These are phyloP conservation scores for Drechslerella dactyloides DNA, from an alignment of 2,329 filamentous ascomycete genomes.

Conservation along the genomic window DNA sequence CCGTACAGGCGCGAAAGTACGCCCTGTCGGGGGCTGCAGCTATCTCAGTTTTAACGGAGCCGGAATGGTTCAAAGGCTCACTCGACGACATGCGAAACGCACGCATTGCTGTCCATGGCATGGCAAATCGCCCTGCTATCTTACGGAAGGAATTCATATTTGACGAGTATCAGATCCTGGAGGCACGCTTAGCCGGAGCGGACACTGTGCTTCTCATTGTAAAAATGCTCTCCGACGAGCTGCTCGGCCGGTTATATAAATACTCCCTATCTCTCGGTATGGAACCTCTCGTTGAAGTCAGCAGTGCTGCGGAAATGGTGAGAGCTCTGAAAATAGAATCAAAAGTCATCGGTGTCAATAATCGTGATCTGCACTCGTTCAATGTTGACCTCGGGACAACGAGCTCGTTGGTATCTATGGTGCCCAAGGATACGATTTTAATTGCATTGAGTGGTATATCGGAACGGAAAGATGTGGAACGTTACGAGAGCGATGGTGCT, in stretches of 20 bases:
- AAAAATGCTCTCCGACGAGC: slow-evolving; percentile 86
- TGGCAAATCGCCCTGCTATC: slow-evolving; percentile 90
- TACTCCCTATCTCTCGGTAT: slow-evolving; percentile 91
- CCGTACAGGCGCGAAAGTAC: slow-evolving; percentile 87
- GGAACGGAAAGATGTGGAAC: slow-evolving; percentile 81
- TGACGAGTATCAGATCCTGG: slow-evolving; percentile 96
- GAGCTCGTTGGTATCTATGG: slow-evolving; percentile 82
- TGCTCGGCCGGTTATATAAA: slow-evolving; percentile 78
- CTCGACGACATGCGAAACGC: slow-evolving; percentile 91
- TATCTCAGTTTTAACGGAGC: slow-evolving; percentile 97
- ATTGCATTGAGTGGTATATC: slow-evolving; percentile 95
- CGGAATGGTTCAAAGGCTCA: slow-evolving; percentile 98
- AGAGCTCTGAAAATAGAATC: slow-evolving; percentile 84
- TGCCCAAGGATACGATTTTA: slow-evolving; percentile 82
- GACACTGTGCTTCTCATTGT: slow-evolving; percentile 96
- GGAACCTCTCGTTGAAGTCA: slow-evolving; percentile 97
- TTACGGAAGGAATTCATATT: slow-evolving; percentile 97
- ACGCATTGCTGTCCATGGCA: slow-evolving; percentile 82
- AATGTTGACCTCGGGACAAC: slow-evolving; percentile 95
- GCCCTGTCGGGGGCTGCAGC: slow-evolving; percentile 93
- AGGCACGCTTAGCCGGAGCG: slow-evolving; percentile 88
- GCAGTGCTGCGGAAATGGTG: slow-evolving; percentile 90
- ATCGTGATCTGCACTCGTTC: slow-evolving; percentile 93
- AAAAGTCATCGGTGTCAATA: slow-evolving; percentile 95
- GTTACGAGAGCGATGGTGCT: slow-evolving; percentile 86